Conservation (phyloP, 2,329 filamentous ascomycete species). For the Podosphaera fusca region DNA sequence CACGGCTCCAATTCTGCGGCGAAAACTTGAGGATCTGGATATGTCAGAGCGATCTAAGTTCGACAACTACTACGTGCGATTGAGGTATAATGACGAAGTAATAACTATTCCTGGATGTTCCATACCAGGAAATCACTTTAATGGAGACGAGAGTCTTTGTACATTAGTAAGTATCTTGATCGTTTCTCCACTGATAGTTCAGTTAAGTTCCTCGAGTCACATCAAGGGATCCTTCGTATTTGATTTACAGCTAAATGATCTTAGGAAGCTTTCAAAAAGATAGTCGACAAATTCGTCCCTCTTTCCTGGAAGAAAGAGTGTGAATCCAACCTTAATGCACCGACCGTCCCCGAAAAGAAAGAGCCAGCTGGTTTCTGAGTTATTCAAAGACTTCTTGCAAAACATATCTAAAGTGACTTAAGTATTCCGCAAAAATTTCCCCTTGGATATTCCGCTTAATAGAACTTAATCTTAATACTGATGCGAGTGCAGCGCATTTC, state of each 20-base stretch:
- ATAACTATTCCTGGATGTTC: constrained; percentile 67
- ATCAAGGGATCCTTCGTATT: background rate
- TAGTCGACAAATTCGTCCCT: constrained; percentile 79
- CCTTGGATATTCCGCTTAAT: too few relatives aligned
- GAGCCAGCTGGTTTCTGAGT: constrained; percentile 15
- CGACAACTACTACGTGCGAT: constrained; percentile 61
- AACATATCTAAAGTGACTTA: background rate
- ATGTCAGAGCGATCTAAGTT: constrained; percentile 34
- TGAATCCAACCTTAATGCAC: constrained; percentile 26
- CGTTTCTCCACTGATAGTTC: too few relatives aligned
- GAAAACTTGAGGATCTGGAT: constrained; percentile 30
- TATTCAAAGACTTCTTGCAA: background rate
- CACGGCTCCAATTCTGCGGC: constrained; percentile 29
- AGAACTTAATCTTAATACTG: too few relatives aligned
- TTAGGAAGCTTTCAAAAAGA: constrained; percentile 69
- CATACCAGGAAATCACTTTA: constrained; percentile 53
- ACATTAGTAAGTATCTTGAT: constrained; percentile 35
- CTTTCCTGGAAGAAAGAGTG: constrained; percentile 50
- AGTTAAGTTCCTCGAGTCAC: too few relatives aligned
- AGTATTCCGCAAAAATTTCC: too few relatives aligned
- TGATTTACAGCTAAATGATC: constrained; percentile 1
- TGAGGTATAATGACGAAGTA: constrained; percentile 75
- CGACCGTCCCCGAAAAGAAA: constrained; percentile 13
- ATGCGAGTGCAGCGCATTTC: too few relatives aligned
- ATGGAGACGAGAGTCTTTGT: constrained; percentile 74